These are phyloP conservation scores for Phytophthora litchii DNA, from an alignment of 352 stramenopile species.

Conservation along the genomic window DNA sequence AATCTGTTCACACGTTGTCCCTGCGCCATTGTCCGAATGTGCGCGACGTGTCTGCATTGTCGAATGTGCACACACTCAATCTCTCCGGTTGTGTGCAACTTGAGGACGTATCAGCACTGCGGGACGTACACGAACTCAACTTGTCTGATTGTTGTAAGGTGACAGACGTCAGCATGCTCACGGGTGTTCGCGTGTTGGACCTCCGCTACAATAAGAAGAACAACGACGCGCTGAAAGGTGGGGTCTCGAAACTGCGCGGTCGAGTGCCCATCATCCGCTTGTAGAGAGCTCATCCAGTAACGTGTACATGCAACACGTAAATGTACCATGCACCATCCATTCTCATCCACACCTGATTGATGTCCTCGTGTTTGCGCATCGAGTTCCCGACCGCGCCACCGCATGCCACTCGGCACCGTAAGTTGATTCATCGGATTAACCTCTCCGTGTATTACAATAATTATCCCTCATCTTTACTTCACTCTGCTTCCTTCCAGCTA, in stretches of 20 bases:
- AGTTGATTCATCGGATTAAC: slow-evolving; percentile 12
- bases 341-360: slow-evolving; percentile 11
- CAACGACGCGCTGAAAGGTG: slow-evolving; percentile 19
- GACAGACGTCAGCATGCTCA: slow-evolving; percentile 59
- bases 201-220: slow-evolving; percentile 62
- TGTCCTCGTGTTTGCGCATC: slow-evolving; percentile 22
- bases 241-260: slow-evolving; percentile 33
- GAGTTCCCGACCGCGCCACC: background rate
- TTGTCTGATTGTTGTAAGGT: slow-evolving; percentile 63
- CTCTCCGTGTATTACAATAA: slow-evolving; percentile 40
- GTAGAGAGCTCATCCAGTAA: slow-evolving; percentile 28
- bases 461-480: slow-evolving; percentile 33
- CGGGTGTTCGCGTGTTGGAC: slow-evolving; percentile 58
- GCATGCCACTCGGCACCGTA: background rate
- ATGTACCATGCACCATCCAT: slow-evolving; percentile 8
- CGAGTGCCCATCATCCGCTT: slow-evolving; percentile 36
- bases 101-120: slow-evolving; percentile 50
- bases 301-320: background rate
- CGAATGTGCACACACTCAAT: slow-evolving; percentile 56
- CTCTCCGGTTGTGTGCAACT: slow-evolving; percentile 60
- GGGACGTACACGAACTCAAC: slow-evolving; percentile 61
- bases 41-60: slow-evolving; percentile 52
- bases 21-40: slow-evolving; percentile 64
- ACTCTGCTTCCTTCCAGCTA: slow-evolving; percentile 21
- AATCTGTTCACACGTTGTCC: slow-evolving; percentile 58